A percentile compares a stretch with the other conserved stretches of the same genome.
Evolutionary conservation across 1,284 basidiomycete genomes (phyloP).

Genomic region (Schizopora paradoxa): DNA sequence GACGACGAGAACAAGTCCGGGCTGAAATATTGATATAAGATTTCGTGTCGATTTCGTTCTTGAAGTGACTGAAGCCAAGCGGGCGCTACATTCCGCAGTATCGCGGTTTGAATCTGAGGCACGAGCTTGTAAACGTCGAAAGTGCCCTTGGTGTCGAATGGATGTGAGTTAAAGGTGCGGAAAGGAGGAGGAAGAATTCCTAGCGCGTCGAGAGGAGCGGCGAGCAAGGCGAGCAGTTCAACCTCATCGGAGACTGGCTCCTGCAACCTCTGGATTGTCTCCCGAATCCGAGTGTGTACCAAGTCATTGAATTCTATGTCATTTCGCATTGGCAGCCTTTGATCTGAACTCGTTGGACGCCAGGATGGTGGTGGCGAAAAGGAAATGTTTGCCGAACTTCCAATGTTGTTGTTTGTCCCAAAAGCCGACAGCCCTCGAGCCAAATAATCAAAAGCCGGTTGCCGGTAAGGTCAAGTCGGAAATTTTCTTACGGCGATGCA

Average conservation of each 20-base stretch:
- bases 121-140: conserved; percentile 45
- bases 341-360: too few species aligned
- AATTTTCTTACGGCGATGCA: too few species aligned
- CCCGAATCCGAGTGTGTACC: conserved; percentile 33
- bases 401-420: too few species aligned
- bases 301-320: conserved; percentile 27
- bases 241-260: conserved; percentile 44
- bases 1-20: conserved; percentile 55
- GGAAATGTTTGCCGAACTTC: too few species aligned
- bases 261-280: conserved; percentile 47
- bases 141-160: conserved; percentile 18
- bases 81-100: conserved; percentile 63
- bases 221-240: conserved; percentile 49
- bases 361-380: too few species aligned
- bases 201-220: conserved; percentile 49
- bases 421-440: too few species aligned
- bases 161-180: conserved; percentile 32
- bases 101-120: conserved; percentile 50
- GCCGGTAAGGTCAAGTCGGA: too few species aligned
- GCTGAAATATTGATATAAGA: conserved; percentile 65
- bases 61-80: conserved; percentile 59
- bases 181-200: conserved; percentile 55
- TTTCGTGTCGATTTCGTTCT: conserved; percentile 38
- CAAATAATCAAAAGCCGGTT: too few species aligned
- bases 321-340: too few species aligned